Percentiles rank a stretch among this genome's conserved stretches.
Conservation (phyloP, 1,284 basidiomycete genomes). For the Termitomyces sp. region DNA sequence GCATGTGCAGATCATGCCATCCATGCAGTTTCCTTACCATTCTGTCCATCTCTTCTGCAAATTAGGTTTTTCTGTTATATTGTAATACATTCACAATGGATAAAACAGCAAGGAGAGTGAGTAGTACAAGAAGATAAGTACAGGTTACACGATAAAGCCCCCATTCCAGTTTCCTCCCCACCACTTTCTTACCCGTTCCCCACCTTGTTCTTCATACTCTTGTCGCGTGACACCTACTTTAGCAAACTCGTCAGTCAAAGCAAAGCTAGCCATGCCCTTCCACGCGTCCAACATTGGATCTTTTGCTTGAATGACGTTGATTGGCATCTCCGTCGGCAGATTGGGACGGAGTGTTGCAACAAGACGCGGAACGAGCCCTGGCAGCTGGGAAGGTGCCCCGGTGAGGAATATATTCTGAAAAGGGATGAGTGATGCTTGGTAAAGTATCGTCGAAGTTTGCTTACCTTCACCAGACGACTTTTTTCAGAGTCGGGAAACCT, state of each 20-base stretch:
- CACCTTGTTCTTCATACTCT: constrained; percentile 91
- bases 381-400: constrained; percentile 75
- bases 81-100: constrained; percentile 22
- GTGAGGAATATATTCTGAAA: constrained; percentile 86
- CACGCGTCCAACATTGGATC: constrained; percentile 82
- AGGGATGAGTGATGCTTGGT: neutral
- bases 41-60: constrained; percentile 20
- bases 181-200: constrained; percentile 74
- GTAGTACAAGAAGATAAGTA: neutral
- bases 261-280: constrained; percentile 89
- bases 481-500: constrained; percentile 71
- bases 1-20: neutral
- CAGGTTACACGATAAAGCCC: constrained; percentile 20
- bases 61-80: constrained; percentile 17
- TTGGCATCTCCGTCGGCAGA: constrained; percentile 72
- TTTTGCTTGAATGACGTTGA: constrained; percentile 55
- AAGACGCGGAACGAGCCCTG: constrained; percentile 68
- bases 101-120: constrained; percentile 2
- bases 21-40: constrained; percentile 7
- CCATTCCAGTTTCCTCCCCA: constrained; percentile 83
- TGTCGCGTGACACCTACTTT: constrained; percentile 60
- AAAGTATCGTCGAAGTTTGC: constrained; percentile 4
- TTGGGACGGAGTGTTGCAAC: constrained; percentile 71
- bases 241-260: constrained; percentile 55
- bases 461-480: constrained; percentile 52